A percentile compares a stretch with the other conserved stretches of the same genome.
phyloP scores from a whole-genome alignment of 352 stramenopile species.

The Phytophthora hibernalis region DNA sequence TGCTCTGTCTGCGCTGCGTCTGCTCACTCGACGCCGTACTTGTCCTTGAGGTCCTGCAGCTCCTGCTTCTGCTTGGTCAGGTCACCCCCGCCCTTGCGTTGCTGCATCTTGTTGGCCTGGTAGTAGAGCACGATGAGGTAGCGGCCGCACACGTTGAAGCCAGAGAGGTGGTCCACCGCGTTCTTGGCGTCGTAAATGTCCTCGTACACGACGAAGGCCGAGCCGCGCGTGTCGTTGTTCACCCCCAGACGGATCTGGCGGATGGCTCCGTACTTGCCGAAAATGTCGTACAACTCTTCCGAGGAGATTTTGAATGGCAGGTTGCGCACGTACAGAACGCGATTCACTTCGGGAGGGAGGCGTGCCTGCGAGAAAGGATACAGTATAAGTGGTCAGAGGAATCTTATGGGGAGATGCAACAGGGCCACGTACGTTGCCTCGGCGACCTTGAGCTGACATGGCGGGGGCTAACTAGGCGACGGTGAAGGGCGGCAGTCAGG shows the following conservation, averaged over 20 bases:
- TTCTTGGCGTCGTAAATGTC: conserved; percentile 99
- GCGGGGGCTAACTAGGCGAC: conserved; percentile 20
- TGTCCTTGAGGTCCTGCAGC: conserved; percentile 84
- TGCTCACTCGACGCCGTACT: conserved; percentile 83
- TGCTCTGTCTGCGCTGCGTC: background rate
- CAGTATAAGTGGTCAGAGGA: background rate
- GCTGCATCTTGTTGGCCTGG: conserved; percentile 91
- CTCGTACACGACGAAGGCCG: conserved; percentile 99
- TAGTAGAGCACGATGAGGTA: conserved; percentile 99
- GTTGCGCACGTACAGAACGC: conserved; percentile 97
- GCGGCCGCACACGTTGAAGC: conserved; percentile 99
- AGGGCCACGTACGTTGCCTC: conserved; percentile 60
- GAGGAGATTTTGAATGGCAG: conserved; percentile 99
- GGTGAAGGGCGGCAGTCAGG: too few species aligned
- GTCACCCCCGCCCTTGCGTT: conserved; percentile 45
- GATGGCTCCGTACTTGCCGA: conserved; percentile 99
- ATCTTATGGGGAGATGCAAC: background rate
- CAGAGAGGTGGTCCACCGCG: conserved; percentile 98
- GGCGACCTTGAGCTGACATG: conserved; percentile 67
- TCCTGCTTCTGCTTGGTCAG: conserved; percentile 82
- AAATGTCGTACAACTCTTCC: conserved; percentile 99
- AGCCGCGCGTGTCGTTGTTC: conserved; percentile 96
- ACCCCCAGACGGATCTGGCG: conserved; percentile 96
- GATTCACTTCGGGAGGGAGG: conserved; percentile 98
- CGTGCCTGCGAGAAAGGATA: conserved; percentile 58